phyloP scores from a whole-genome alignment of 2,329 filamentous ascomycete genomes.

The Botrytis hyacinthi region DNA sequence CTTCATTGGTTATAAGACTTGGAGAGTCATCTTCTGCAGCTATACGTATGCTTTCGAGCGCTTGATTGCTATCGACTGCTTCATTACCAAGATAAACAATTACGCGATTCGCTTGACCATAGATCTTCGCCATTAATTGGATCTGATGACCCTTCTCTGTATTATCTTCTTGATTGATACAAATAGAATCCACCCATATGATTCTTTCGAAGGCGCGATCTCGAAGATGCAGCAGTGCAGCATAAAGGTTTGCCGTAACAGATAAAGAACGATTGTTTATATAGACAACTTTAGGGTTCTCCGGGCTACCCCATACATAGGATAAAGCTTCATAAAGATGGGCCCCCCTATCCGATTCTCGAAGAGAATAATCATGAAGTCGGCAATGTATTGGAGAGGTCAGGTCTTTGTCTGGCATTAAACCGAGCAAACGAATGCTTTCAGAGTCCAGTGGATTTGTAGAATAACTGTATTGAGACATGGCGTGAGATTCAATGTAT shows the following conservation, averaged over 20 bases:
- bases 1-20: background rate
- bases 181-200: constrained; percentile 19
- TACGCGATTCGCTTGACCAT: constrained; percentile 21
- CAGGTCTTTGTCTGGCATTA: background rate
- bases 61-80: constrained; percentile 1
- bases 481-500: background rate
- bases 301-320: constrained; percentile 20
- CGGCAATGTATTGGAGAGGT: background rate
- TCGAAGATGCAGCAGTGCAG: constrained; percentile 20
- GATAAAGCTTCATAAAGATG: constrained; percentile 21
- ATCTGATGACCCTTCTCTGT: constrained; percentile 8
- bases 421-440: background rate
- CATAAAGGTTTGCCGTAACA: constrained; percentile 20
- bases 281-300: constrained; percentile 5
- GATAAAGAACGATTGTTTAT: background rate
- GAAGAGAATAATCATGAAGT: constrained; percentile 9
- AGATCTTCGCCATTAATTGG: constrained; percentile 26
- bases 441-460: background rate
- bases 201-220: constrained; percentile 12
- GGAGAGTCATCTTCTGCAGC: background rate
- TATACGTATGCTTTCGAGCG: constrained; percentile 19
- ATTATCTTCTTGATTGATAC: constrained; percentile 11
- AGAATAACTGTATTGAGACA: background rate
- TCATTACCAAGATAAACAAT: constrained; percentile 25
- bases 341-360: background rate